phyloP scores from a whole-genome alignment of 2,329 filamentous ascomycete species.

The Fusarium robinianum region DNA sequence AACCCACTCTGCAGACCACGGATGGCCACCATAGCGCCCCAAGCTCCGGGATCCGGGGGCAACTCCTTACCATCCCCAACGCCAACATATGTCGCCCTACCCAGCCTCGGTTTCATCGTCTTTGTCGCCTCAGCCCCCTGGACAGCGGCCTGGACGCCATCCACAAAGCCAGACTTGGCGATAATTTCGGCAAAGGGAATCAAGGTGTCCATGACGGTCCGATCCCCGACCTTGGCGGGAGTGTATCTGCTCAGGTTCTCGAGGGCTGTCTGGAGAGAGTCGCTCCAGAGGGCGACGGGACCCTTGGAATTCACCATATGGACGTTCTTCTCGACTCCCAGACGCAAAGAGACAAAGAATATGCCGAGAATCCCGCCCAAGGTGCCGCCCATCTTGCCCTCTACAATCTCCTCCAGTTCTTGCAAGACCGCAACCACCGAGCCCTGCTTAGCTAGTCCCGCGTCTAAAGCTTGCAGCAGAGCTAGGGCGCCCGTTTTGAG shows the following conservation, averaged over 20 bases:
- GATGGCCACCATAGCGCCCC: conserved; percentile 66
- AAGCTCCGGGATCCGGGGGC: conserved; percentile 72
- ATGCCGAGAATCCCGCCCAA: conserved; percentile 59
- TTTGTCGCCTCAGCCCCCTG: conserved; percentile 66
- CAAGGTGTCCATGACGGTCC: conserved; percentile 62
- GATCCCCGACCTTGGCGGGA: conserved; percentile 58
- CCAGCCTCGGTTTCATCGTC: conserved; percentile 66
- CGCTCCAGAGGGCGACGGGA: conserved; percentile 49
- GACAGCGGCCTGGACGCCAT: conserved; percentile 62
- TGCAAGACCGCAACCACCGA: conserved; percentile 54
- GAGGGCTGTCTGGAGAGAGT: conserved; percentile 49
- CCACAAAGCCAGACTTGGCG: conserved; percentile 54
- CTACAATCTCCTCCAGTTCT: conserved; percentile 59
- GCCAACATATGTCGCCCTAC: conserved; percentile 70
- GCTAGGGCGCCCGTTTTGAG: conserved; percentile 57
- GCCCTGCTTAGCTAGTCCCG: conserved; percentile 46
- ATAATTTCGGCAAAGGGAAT: conserved; percentile 58
- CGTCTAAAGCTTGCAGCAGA: conserved; percentile 52
- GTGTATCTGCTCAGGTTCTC: conserved; percentile 56
- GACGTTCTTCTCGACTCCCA: conserved; percentile 47
- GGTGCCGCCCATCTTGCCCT: conserved; percentile 59
- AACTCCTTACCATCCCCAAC: conserved; percentile 55
- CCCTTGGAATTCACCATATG: conserved; percentile 38
- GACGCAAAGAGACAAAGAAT: conserved; percentile 55
- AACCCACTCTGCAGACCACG: conserved; percentile 8